Percentiles rank a stretch among this genome's conserved stretches.
These are phyloP conservation scores for Trichoderma reesei DNA, from an alignment of 495 filamentous ascomycete species.

Conservation along the genomic window DNA sequence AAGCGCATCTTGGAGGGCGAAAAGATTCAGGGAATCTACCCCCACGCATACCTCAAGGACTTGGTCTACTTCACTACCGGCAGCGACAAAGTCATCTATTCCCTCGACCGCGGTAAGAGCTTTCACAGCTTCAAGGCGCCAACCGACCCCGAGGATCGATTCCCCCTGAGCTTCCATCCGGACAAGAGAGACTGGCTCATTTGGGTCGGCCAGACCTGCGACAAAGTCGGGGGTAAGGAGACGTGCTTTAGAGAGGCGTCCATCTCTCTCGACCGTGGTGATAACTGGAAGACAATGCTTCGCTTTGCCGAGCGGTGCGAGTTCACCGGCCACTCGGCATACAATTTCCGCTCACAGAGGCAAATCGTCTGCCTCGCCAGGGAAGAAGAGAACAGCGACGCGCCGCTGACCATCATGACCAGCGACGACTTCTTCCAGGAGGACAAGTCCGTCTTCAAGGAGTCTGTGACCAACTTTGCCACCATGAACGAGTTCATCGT, in stretches of 20 bases:
- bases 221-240: slow-evolving; percentile 37
- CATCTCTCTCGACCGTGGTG: slow-evolving; percentile 62
- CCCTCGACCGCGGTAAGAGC: slow-evolving; percentile 58
- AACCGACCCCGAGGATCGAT: slow-evolving; percentile 26
- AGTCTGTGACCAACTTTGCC: slow-evolving; percentile 72
- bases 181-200: slow-evolving; percentile 76
- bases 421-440: slow-evolving; percentile 68
- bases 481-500: slow-evolving; percentile 94
- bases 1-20: slow-evolving; percentile 46
- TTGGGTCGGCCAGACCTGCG: slow-evolving; percentile 64
- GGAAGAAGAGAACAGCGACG: slow-evolving; percentile 52
- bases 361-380: slow-evolving; percentile 77
- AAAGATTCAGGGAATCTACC: slow-evolving; percentile 56
- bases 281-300: slow-evolving; percentile 59
- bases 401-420: slow-evolving; percentile 57
- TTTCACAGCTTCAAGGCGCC: slow-evolving; percentile 60
- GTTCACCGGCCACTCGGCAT: slow-evolving; percentile 54
- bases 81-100: slow-evolving; percentile 60
- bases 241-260: slow-evolving; percentile 64
- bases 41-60: slow-evolving; percentile 70
- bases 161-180: slow-evolving; percentile 66
- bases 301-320: slow-evolving; percentile 61
- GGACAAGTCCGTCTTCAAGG: slow-evolving; percentile 42
- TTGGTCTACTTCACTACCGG: slow-evolving; percentile 74
- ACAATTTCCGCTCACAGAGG: slow-evolving; percentile 44